Base-by-base conservation (phyloP, 306 rosid species). In the Comarum palustre region DNA sequence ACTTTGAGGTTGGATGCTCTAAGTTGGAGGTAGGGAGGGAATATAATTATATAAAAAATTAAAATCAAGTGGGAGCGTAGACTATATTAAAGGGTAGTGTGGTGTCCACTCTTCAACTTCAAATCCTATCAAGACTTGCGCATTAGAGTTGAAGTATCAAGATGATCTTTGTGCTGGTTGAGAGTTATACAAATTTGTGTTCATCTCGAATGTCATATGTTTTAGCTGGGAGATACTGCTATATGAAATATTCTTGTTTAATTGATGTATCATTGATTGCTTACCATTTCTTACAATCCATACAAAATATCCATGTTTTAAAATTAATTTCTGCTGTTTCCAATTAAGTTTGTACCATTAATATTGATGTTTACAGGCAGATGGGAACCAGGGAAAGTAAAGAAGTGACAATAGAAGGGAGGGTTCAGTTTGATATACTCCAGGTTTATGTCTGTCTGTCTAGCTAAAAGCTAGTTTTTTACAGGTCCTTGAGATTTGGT, bases 351-450 rank as follows among this genome's bases (percentile, higher is more conserved):
- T 46, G 27, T 16, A 16, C 59, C 8, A 29, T 45, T 43, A 13
- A 19, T 32, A 60, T 67, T 82, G 73, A 66, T 79, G 54, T 80
- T 39, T 75, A 62, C 82, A 94, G 99, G 82, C 99, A 94, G 86
- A 85, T 76, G 24, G 99, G 97, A 69, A 94, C 91, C 76, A 86
- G 99, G 85, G 99, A 94, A 78, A 91, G 99, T 74, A 94, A 94
- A 83, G 99, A 94, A 82, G 92, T 94, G 54, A 70, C 95, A 32
- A 73, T 94, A 67, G 97, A 94, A 80, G 99, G 99, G 82, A 84
- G 99, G 84, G 99, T 94, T 80, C 99, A 94, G 78, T 94, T 94
- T 83, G 99, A 94, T 84, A 83, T 94, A 85, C 91, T 94, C 76
- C 99, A 94, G 99, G 99, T 94, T 72, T 68, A 59, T n/a, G n/a